Conservation (phyloP, 371 early-diverging fungal genomes). For the Lichtheimia ramosa region DNA sequence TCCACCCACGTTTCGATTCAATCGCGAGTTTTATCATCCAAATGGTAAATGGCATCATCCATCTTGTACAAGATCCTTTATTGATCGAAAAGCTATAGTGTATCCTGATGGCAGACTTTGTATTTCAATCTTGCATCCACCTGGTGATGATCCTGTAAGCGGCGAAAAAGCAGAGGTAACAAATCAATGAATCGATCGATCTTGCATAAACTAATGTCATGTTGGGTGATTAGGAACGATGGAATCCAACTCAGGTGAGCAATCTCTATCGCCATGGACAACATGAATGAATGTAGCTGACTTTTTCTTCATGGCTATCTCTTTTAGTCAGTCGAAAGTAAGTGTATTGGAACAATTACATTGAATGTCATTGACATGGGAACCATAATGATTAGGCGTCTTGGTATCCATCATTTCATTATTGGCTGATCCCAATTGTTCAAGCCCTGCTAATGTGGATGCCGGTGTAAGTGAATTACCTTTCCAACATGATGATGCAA, state of each 20-base stretch:
- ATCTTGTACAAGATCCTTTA: not conserved
- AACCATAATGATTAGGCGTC: conserved; percentile 55
- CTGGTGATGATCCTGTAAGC: conserved; percentile 79
- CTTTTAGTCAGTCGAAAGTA: conserved; percentile 51
- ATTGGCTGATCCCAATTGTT: conserved; percentile 95
- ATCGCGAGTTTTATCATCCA: conserved; percentile 75
- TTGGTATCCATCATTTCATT: conserved; percentile 87
- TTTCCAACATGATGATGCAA: not conserved
- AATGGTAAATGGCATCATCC: conserved; percentile 50
- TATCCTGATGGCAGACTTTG: conserved; percentile 83
- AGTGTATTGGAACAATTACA: conserved; percentile 6
- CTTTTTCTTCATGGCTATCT: not conserved
- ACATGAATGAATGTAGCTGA: not conserved
- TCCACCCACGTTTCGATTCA: conserved; percentile 84
- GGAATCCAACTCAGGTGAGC: conserved; percentile 88
- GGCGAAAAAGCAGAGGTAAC: conserved; percentile 79
- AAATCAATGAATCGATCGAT: not conserved
- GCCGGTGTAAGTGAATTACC: conserved; percentile 49
- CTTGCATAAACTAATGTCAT: not conserved
- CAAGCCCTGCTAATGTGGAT: conserved; percentile 91
- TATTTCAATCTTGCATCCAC: conserved; percentile 81
- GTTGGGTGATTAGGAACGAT: conserved; percentile 68
- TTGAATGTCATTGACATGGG: not conserved
- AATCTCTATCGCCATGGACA: not conserved
- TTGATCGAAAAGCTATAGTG: conserved; percentile 26